Conservation (phyloP, 306 rosid species). For the Rubus parviflorus region DNA sequence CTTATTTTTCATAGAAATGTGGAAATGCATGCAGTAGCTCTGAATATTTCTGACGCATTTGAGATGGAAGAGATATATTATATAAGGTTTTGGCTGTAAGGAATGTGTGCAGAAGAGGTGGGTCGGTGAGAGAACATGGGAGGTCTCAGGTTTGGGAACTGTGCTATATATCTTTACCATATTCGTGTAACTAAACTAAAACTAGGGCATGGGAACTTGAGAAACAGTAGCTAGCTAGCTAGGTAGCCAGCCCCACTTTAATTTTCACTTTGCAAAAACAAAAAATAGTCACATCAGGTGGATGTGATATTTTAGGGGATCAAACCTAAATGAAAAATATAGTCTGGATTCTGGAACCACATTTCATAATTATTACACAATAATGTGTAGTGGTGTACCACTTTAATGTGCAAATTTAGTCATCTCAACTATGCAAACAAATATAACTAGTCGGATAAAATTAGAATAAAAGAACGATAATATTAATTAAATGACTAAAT, state of each 20-base stretch:
- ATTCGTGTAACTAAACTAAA: slow-evolving; percentile 24
- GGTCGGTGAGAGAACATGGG: slow-evolving; percentile 55
- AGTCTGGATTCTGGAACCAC: too few species aligned
- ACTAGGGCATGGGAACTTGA: slow-evolving; percentile 34
- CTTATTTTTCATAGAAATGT: background rate
- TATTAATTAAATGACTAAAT: too few species aligned
- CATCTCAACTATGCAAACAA: too few species aligned
- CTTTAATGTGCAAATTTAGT: too few species aligned
- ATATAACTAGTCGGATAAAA: too few species aligned
- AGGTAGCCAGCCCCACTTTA: background rate
- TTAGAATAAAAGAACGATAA: too few species aligned
- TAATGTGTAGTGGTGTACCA: too few species aligned
- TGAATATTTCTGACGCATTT: background rate
- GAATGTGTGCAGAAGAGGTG: slow-evolving; percentile 46
- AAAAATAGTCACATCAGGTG: background rate
- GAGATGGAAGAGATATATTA: background rate
- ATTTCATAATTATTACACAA: too few species aligned
- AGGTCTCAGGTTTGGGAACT: slow-evolving; percentile 37
- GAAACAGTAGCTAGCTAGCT: background rate
- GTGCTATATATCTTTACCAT: slow-evolving; percentile 16
- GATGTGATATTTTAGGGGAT: background rate
- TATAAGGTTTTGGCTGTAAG: slow-evolving; percentile 3
- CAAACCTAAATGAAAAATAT: too few species aligned
- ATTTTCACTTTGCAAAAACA: background rate
- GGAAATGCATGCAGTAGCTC: background rate